Evolutionary conservation across 139 green algal species (phyloP), one percentile per base, ranked within the genome.

Genomic region (Ettlia oleoabundans): DNA sequence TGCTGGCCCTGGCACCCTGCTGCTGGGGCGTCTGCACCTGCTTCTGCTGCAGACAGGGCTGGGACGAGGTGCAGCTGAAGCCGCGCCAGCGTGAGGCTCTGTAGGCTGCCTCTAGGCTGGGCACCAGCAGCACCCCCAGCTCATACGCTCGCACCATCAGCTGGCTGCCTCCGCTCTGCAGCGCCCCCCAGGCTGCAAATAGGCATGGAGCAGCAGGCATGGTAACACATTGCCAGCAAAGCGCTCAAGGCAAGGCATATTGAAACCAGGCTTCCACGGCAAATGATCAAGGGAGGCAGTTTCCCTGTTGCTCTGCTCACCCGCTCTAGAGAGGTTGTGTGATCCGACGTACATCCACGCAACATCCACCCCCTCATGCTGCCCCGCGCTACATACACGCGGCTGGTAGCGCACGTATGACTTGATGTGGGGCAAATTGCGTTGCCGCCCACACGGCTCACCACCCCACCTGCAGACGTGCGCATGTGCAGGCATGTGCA

Each of bases 391-490:
- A n/a, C n/a, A n/a, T n/a, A n/a, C n/a, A n/a, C n/a, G n/a, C n/a
- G n/a, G n/a, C n/a, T 40, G 4, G 78, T 80, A 89, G 9, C 91
- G 78, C 3, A 51, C 58, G 74, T 94, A 96, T 1, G 74, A 88
- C 84, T 97, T 97, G 76, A 96, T 95, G 87, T 97, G 94, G 0
- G 94, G 94, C 92, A 95, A 93, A 28, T 91, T 93, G 1, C 89
- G 84, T 82, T 91, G 79, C 38, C 93, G 86, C 0, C 89, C 89
- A 32, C 74, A 82, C 9, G 64, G 65, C 73, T 86, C 70, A 0
- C 93, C 93, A 42, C 84, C 91, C 80, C 80, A 96, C 74, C 86
- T 93, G 82, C 43, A n/a, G n/a, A n/a, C n/a, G n/a, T n/a, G n/a
- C n/a, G n/a, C n/a, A n/a, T n/a, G n/a, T n/a, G n/a, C n/a, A n/a